phyloP scores from a whole-genome alignment of 805 yeast species.

The Teunomyces stri region DNA sequence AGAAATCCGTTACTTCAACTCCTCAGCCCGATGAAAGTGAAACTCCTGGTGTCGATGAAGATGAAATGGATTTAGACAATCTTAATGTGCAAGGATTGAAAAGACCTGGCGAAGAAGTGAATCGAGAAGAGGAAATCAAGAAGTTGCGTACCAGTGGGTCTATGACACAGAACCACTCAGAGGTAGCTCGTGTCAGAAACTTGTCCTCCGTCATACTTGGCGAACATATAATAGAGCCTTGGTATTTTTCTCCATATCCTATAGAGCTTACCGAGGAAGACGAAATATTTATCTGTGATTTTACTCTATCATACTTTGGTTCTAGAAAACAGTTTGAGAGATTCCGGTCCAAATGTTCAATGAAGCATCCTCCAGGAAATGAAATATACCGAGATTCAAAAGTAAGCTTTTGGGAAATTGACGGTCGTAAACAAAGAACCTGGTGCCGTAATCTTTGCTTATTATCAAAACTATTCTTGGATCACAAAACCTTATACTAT shows the following conservation, averaged over 20 bases:
- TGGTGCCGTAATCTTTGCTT: conserved; percentile 97
- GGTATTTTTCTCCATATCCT: conserved; percentile 99
- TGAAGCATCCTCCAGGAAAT: conserved; percentile 97
- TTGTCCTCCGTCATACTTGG: conserved; percentile 79
- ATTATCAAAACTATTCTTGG: conserved; percentile 84
- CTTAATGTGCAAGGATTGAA: conserved; percentile 79
- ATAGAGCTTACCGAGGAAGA: conserved; percentile 92
- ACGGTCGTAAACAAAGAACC: conserved; percentile 91
- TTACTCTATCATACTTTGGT: conserved; percentile 83
- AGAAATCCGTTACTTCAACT: conserved; percentile 17
- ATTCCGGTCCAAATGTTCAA: conserved; percentile 80
- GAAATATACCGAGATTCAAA: conserved; percentile 92
- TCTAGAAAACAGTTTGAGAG: conserved; percentile 89
- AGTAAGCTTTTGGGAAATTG: conserved; percentile 95
- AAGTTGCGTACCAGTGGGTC: conserved; percentile 93
- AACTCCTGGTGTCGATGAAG: conserved; percentile 42
- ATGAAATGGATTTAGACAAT: conserved; percentile 81
- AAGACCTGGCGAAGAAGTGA: conserved; percentile 65
- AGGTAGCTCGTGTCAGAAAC: conserved; percentile 88
- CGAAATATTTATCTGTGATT: conserved; percentile 86
- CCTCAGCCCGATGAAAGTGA: conserved; percentile 27
- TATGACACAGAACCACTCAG: conserved; percentile 86
- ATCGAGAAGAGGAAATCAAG: conserved; percentile 89
- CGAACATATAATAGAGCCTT: conserved; percentile 89
- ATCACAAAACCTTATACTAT: conserved; percentile 93